Base-by-base conservation (phyloP, 768 basidiomycete genomes). In the Nidularia sp. region DNA sequence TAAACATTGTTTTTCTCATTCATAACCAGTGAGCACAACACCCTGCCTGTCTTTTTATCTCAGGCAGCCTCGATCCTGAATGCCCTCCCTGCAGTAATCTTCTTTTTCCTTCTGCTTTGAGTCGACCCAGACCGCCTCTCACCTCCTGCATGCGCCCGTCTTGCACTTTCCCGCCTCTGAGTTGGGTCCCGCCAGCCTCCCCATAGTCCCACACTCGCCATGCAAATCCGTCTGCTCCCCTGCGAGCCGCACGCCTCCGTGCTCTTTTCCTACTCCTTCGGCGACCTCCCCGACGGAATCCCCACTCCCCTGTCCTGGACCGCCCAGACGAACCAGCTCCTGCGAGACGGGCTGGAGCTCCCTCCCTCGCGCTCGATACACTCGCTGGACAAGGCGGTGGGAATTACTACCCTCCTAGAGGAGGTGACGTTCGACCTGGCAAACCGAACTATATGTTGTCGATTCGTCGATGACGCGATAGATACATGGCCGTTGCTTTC, bases 391-490 rank as follows among this genome's bases (percentile, higher is more conserved):
- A 76, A 76, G 57, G 73, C 83, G 18, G 79, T 78, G 4, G 83
- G 81, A 44, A 65, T 86, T 29, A 72, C 80, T 10, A 74, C 72
- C 46, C 69, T 86, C 34, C 65, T 85, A 32, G 70, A 76, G 43
- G 76, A 86, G 59, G 78, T 90, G n/a, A 69, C 72, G 6, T 84
- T 88, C 66, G 82, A 90, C 60, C 58, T 88, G 48, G 66, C 70
- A 7, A 63, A 62, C 25, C 64, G 66, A 35, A 71, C 73, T 43
- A 70, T 88, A 34, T 61, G 66, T 0, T 84, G 83, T 59, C 66
- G 62, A 45, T 88, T 87, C 58, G 66, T 83, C 34, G 86, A 87
- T 59, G 86, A 80, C 6, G 65, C 68, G 2, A 56, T 62, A 12
- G 73, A 81, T 48, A 73, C 75, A 51, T 79, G 84, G 76, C 68